Evolutionary conservation across 352 stramenopile genomes (phyloP).

Genomic region (Phytopythium kandeliae): DNA sequence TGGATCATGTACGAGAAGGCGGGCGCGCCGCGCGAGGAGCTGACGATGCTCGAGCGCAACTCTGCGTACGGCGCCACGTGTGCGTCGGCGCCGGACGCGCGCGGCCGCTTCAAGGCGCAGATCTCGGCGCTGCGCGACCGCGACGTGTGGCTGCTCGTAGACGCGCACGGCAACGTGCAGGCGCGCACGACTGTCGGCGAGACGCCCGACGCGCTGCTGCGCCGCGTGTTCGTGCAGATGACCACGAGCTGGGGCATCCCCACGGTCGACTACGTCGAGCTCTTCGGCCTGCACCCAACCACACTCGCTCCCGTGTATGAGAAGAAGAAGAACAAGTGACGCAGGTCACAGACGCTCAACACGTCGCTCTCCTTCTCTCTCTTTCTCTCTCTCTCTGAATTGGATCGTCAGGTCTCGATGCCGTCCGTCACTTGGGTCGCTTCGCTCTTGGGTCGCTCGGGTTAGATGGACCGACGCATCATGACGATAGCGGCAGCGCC

Average conservation of each 20-base stretch:
- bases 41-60: conserved; percentile 85
- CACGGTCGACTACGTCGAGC: conserved; percentile 77
- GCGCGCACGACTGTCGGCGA: conserved; percentile 67
- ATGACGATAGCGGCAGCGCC: conserved; percentile 68
- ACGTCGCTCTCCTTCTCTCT: too few relatives aligned
- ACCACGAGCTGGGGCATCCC: conserved; percentile 78
- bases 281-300: conserved; percentile 65
- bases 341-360: neutral
- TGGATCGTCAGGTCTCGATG: too few relatives aligned
- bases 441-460: neutral
- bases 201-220: conserved; percentile 54
- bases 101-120: conserved; percentile 31
- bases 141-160: conserved; percentile 48
- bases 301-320: conserved; percentile 68
- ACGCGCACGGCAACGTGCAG: conserved; percentile 49
- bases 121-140: conserved; percentile 72
- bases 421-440: too few relatives aligned
- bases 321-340: conserved; percentile 78
- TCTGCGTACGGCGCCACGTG: conserved; percentile 67
- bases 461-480: conserved; percentile 61
- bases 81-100: conserved; percentile 25
- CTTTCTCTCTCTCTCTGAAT: too few relatives aligned
- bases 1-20: conserved; percentile 87
- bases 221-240: conserved; percentile 81
- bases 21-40: conserved; percentile 58